phyloP scores from a whole-genome alignment of 1,139 yeast genomes.

The Suhomyces kunorum region DNA sequence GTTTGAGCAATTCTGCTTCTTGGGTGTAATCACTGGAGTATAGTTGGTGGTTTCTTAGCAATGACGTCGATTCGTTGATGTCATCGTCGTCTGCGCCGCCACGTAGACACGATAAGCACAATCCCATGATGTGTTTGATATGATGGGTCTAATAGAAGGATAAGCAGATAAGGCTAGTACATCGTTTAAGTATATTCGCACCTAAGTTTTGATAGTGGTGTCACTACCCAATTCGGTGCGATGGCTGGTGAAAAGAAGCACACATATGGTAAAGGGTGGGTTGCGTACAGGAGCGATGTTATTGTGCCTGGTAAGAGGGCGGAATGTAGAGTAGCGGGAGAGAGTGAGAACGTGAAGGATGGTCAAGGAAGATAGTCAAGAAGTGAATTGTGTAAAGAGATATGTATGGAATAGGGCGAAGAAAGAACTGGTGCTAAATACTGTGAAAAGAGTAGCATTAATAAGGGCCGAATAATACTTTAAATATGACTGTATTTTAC shows the following conservation, averaged over 20 bases:
- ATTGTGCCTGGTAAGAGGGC: too few relatives aligned
- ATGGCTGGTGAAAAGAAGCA: conserved; percentile 5
- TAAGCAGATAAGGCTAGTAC: too few relatives aligned
- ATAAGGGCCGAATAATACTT: too few relatives aligned
- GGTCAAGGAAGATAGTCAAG: too few relatives aligned
- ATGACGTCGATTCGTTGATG: conserved; percentile 35
- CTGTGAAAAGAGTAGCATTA: too few relatives aligned
- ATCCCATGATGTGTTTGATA: conserved; percentile 34
- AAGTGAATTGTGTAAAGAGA: too few relatives aligned
- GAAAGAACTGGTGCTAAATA: too few relatives aligned
- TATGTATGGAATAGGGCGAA: too few relatives aligned
- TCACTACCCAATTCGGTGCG: conserved; percentile 4
- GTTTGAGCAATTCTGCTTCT: conserved; percentile 42
- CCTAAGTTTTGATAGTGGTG: background rate
- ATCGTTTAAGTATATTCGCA: background rate
- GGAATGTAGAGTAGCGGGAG: background rate
- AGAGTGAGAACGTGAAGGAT: too few relatives aligned
- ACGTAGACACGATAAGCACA: conserved; percentile 50
- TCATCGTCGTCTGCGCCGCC: conserved; percentile 39
- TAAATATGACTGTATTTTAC: too few relatives aligned
- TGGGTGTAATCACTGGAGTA: conserved; percentile 40
- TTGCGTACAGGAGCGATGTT: too few relatives aligned
- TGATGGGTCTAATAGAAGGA: background rate
- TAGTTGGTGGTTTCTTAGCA: conserved; percentile 33
- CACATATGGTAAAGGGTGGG: background rate